Base-by-base conservation (phyloP, 2,329 filamentous ascomycete genomes). In the Simplicillium sp. region DNA sequence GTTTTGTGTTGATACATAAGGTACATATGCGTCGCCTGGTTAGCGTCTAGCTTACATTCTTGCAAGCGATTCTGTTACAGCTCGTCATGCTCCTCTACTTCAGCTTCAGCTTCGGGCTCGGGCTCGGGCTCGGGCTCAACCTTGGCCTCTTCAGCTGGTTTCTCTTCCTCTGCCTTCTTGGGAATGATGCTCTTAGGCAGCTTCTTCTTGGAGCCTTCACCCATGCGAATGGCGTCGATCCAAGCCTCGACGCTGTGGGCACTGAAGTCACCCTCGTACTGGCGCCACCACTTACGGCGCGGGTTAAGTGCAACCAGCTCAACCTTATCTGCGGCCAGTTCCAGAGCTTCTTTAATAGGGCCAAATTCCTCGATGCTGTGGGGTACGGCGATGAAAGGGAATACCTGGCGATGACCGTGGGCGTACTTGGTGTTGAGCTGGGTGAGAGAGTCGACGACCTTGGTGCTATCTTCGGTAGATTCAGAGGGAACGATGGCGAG, bases 221-320 rank as follows among this genome's bases (percentile, higher is more conserved):
- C 87, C 70, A 98, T 74, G 31, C 87, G 81, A 46, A 97, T 87
- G n/a, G 77, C 73, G 54, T 98, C 92, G 44, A 98, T 77, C 87
- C 90, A 98, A 46, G 68, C 67, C 65, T 95, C 87, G 25, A 98
- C 67, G 18, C 72, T 75, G 40, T 74, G 68, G 17, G 70, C 56
- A 41, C 74, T 76, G 35, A 79, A 80, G 34, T 74, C 66, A 3
- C 73, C 77, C 37, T 76, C 65, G 58, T 86, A 92, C 43, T 74
- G 76, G 53, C 84, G 82, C 77, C 82, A 94, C 92, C 92, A 98
- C 34, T 76, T 74, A 40, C 88, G 80, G 54, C 89, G 87, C 28
- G 77, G 84, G 60, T 96, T 96, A 44, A 94, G 60, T 13, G 88
- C 88, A 41, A 97, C 69, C 35, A 97, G 64, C 55, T 89, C 80